Conservation (phyloP, 305 asterid genomes). For the Plantago coronopus region DNA sequence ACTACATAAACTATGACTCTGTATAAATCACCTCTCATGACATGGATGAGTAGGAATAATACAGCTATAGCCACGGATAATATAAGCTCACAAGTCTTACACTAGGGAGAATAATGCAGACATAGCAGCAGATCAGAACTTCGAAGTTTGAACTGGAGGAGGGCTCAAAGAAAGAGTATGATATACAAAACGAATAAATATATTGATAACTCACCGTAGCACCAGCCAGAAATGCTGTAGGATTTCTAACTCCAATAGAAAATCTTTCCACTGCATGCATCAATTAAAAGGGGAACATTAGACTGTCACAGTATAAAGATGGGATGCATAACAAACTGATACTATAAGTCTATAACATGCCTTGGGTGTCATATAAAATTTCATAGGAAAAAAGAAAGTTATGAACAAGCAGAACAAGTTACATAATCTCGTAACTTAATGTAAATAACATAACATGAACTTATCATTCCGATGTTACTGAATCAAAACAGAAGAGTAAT, state of each 20-base stretch:
- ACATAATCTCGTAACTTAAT: not conserved
- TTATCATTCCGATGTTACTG: not conserved
- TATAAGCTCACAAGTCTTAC: not conserved
- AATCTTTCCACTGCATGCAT: conserved; percentile 73
- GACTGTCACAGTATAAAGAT: conserved; percentile 14
- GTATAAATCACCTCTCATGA: not conserved
- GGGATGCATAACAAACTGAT: not conserved
- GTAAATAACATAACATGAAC: not conserved
- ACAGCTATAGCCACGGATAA: not conserved
- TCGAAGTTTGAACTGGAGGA: conserved; percentile 5
- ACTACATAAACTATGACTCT: not conserved
- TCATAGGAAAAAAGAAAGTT: not conserved
- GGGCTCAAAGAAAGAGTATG: conserved; percentile 10
- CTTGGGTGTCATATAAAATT: not conserved
- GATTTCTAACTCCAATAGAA: conserved; percentile 84
- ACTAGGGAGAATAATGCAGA: not conserved
- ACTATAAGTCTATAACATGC: not conserved
- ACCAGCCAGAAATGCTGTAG: conserved; percentile 87
- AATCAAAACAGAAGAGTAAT: too few relatives aligned
- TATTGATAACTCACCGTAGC: conserved; percentile 52
- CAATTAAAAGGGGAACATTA: conserved; percentile 24
- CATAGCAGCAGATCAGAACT: conserved; percentile 3
- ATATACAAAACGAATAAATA: conserved; percentile 8
- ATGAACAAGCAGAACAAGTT: conserved; percentile 6
- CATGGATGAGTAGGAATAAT: not conserved